These are phyloP conservation scores for Diaporthe destruens DNA, from an alignment of 2,329 filamentous ascomycete genomes.

Conservation along the genomic window DNA sequence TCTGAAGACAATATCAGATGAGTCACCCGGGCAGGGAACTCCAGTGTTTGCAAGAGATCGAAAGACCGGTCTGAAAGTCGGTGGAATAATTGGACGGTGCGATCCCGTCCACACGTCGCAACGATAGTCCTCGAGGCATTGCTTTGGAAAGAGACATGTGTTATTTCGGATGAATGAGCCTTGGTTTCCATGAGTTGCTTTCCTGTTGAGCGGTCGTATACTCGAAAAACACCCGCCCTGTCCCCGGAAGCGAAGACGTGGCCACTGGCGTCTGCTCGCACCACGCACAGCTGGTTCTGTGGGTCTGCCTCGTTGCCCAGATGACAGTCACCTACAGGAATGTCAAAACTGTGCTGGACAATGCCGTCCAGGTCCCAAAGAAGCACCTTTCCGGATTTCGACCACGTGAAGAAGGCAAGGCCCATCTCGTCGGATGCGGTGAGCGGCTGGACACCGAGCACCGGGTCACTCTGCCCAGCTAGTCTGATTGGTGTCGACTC, in stretches of 20 bases:
- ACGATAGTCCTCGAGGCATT: conserved; percentile 73
- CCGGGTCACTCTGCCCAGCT: conserved; percentile 72
- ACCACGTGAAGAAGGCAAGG: conserved; percentile 91
- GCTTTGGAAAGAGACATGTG: conserved; percentile 81
- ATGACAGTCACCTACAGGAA: conserved; percentile 76
- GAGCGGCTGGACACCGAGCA: conserved; percentile 81
- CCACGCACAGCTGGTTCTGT: conserved; percentile 70
- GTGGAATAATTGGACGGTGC: conserved; percentile 92
- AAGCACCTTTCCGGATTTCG: conserved; percentile 80
- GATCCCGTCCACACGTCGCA: conserved; percentile 87
- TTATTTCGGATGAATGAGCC: conserved; percentile 88
- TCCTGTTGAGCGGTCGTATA: conserved; percentile 74
- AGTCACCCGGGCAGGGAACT: conserved; percentile 89
- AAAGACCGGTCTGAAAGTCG: conserved; percentile 69
- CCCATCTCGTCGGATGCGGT: conserved; percentile 68
- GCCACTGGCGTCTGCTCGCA: conserved; percentile 71
- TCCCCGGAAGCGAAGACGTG: conserved; percentile 85
- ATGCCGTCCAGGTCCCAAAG: conserved; percentile 85
- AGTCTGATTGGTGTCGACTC: conserved; percentile 65
- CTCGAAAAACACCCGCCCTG: conserved; percentile 82
- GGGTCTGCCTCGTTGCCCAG: conserved; percentile 64
- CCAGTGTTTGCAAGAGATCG: conserved; percentile 89
- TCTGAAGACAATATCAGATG: conserved; percentile 80
- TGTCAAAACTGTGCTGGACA: conserved; percentile 72
- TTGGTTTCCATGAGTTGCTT: conserved; percentile 78